These are phyloP conservation scores for Candida coleopterorum DNA, from an alignment of 805 yeast species.

Conservation along the genomic window DNA sequence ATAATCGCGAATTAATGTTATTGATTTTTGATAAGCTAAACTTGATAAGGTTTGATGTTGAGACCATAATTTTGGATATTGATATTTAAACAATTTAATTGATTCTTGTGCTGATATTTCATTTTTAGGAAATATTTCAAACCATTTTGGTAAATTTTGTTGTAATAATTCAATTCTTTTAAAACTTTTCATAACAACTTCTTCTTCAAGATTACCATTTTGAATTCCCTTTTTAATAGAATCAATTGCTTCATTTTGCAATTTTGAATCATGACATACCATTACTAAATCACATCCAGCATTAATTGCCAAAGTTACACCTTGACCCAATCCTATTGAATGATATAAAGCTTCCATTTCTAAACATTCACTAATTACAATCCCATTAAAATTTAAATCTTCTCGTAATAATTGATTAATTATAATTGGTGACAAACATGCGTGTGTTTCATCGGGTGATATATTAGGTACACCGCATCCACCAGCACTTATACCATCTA, in stretches of 20 bases:
- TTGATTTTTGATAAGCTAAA: constrained; percentile 45
- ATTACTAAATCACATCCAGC: constrained; percentile 64
- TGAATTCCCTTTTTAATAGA: constrained; percentile 33
- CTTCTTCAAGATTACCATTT: constrained; percentile 42
- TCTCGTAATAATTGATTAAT: constrained; percentile 46
- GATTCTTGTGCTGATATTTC: constrained; percentile 21
- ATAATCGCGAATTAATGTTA: constrained; percentile 52
- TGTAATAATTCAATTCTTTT: constrained; percentile 42
- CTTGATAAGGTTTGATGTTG: constrained; percentile 41
- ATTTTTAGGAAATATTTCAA: constrained; percentile 35
- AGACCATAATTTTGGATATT: constrained; percentile 29
- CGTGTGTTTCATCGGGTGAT: constrained; percentile 57
- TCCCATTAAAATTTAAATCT: constrained; percentile 50
- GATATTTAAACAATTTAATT: constrained; percentile 21
- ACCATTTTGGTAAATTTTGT: constrained; percentile 40
- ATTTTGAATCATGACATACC: constrained; percentile 52
- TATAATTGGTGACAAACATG: constrained; percentile 53
- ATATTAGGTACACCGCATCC: constrained; percentile 63
- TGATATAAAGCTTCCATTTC: constrained; percentile 61
- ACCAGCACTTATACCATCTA: constrained; percentile 57
- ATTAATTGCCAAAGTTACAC: constrained; percentile 54
- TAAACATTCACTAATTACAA: constrained; percentile 55
- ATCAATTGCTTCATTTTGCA: constrained; percentile 54
- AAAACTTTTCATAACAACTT: constrained; percentile 34
- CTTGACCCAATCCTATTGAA: constrained; percentile 64